Percentiles rank a stretch among this genome's conserved stretches.
Evolutionary conservation across 2,329 filamentous ascomycete species (phyloP).

Genomic region (Pestalotiopsis sp.): DNA sequence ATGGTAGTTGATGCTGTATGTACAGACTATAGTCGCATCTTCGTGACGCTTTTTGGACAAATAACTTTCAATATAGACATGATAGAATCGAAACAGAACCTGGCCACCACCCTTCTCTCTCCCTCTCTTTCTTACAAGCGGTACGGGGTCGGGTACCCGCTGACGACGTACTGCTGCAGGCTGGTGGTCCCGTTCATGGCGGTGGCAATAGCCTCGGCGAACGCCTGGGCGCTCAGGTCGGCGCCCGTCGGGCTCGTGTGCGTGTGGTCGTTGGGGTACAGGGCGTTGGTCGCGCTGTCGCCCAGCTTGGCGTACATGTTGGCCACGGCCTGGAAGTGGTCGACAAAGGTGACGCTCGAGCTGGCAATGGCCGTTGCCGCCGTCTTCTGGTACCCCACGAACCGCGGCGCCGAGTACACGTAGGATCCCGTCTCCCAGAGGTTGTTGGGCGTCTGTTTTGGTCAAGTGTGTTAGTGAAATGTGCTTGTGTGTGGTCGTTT

Average conservation of each 20-base stretch:
- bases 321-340: slow-evolving; percentile 58
- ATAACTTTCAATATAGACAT: slow-evolving; percentile 4
- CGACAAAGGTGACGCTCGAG: slow-evolving; percentile 50
- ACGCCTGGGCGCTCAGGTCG: slow-evolving; percentile 54
- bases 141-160: neutral
- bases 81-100: slow-evolving; percentile 1
- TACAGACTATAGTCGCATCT: neutral
- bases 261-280: slow-evolving; percentile 63
- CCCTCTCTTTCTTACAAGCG: neutral
- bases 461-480: neutral
- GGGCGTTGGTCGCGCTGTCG: slow-evolving; percentile 46
- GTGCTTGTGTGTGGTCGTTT: too few species aligned
- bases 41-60: neutral
- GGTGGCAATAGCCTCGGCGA: slow-evolving; percentile 52
- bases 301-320: slow-evolving; percentile 52
- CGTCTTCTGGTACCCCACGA: slow-evolving; percentile 52
- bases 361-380: slow-evolving; percentile 18
- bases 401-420: slow-evolving; percentile 49
- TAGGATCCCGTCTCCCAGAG: slow-evolving; percentile 60
- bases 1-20: neutral
- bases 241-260: slow-evolving; percentile 61
- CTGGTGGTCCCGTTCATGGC: slow-evolving; percentile 27
- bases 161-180: slow-evolving; percentile 20
- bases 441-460: slow-evolving; percentile 46
- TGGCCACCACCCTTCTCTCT: too few species aligned